phyloP scores from a whole-genome alignment of 1,284 basidiomycete genomes.

The Leccinum cinnamomeum region DNA sequence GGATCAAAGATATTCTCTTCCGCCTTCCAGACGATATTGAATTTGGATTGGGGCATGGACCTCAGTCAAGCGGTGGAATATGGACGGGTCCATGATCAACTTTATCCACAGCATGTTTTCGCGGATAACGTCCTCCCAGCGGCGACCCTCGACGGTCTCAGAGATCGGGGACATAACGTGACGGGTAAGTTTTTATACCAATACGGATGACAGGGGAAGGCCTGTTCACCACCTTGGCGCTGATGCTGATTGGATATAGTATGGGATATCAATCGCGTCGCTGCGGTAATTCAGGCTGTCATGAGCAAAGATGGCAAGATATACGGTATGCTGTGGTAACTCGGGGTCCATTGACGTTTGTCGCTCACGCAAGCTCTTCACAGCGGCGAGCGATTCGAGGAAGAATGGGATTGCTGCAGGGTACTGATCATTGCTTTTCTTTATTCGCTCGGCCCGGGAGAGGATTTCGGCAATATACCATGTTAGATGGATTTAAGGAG shows the following conservation, averaged over 20 bases:
- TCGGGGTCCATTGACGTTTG: background rate
- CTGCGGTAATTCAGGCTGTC: constrained; percentile 75
- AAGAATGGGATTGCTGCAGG: constrained; percentile 84
- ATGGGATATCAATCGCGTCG: constrained; percentile 56
- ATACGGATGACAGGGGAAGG: background rate
- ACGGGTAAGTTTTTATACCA: constrained; percentile 43
- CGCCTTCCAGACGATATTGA: constrained; percentile 80
- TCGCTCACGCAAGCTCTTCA: constrained; percentile 9
- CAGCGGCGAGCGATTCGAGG: constrained; percentile 81
- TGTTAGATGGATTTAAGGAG: background rate
- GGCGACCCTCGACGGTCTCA: constrained; percentile 53
- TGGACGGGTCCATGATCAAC: constrained; percentile 90
- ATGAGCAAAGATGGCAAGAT: constrained; percentile 52
- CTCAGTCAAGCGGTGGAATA: constrained; percentile 79
- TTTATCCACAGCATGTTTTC: constrained; percentile 68
- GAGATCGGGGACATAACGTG: constrained; percentile 69
- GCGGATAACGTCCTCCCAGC: constrained; percentile 58
- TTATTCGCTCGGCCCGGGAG: background rate
- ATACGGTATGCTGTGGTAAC: constrained; percentile 24
- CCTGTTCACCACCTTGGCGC: background rate
- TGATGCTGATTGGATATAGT: constrained; percentile 27
- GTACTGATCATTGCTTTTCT: constrained; percentile 45
- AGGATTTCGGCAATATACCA: background rate
- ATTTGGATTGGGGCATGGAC: constrained; percentile 82
- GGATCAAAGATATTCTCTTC: constrained; percentile 85